phyloP scores from a whole-genome alignment of 2,329 filamentous ascomycete species.

The Peltaster fructicola region DNA sequence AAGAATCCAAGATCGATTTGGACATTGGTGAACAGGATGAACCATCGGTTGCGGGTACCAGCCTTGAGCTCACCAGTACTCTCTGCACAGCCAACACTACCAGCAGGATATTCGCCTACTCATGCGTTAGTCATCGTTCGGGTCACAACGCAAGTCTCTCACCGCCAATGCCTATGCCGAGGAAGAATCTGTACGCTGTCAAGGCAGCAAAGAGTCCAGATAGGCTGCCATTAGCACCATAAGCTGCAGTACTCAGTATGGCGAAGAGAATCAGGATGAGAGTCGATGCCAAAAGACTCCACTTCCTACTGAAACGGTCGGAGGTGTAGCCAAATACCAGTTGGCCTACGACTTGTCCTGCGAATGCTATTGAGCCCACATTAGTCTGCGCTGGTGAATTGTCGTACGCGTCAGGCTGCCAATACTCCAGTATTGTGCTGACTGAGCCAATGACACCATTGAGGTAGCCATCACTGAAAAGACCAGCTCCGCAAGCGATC shows the following conservation, averaged over 20 bases:
- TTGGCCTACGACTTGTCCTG: constrained; percentile 69
- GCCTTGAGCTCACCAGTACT: constrained; percentile 63
- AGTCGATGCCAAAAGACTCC: constrained; percentile 65
- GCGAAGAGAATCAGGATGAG: constrained; percentile 74
- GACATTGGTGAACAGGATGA: constrained; percentile 62
- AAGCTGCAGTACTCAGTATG: constrained; percentile 58
- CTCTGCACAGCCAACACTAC: constrained; percentile 70
- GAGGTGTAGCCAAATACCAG: constrained; percentile 63
- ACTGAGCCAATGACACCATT: constrained; percentile 85
- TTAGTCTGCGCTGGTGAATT: constrained; percentile 53
- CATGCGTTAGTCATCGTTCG: constrained; percentile 1
- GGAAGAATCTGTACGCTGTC: constrained; percentile 70
- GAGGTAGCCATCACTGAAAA: constrained; percentile 85
- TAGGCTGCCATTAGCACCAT: constrained; percentile 50
- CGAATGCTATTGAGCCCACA: constrained; percentile 61
- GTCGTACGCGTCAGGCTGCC: constrained; percentile 57
- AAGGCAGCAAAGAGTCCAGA: constrained; percentile 61
- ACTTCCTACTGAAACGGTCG: constrained; percentile 71
- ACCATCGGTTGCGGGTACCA: constrained; percentile 78
- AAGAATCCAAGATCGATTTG: constrained; percentile 80
- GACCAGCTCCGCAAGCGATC: constrained; percentile 72
- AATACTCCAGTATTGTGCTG: constrained; percentile 50
- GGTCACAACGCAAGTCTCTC: constrained; percentile 16
- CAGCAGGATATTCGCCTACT: constrained; percentile 56
- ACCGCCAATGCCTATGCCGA: constrained; percentile 31